Evolutionary conservation across 495 filamentous ascomycete genomes (phyloP), one percentile per base, ranked within the genome.

Genomic region (Penicillium subrubescens): DNA sequence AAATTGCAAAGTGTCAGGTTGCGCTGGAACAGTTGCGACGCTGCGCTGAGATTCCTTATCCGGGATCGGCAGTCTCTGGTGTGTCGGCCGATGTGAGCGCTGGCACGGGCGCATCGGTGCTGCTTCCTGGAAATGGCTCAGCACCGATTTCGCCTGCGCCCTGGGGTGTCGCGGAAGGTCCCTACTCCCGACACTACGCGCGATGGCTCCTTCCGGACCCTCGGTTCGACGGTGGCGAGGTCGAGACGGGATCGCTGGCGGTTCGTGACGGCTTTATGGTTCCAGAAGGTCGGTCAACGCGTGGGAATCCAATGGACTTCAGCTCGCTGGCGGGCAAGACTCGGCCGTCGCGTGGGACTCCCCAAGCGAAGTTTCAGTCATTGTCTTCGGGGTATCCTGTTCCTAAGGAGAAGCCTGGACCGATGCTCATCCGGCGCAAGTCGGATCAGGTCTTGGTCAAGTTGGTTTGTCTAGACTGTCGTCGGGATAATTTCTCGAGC

Each of bases 21-120:
- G 91, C 93, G n/a, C 84, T 97, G 66, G 95, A 99, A 77, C 95
- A 98, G 75, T 84, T 99, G 53, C 90, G 95, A 61, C 89, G 95
- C 59, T 97, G 93, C 72, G 87, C 92, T 67, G 81, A 97, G 69
- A 92, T 96, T 57, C 94, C 95, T 7, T 97, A 91, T 75, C 92
- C 93, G 39, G 85, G 86, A 34, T 88, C 86, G 19, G 83, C 79
- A n/a, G 83, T 85, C 35, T 78, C 86, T 58, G 87, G 87, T 51
- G 80, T 87, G 74, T 81, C 79, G 44, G 72, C 86, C 66, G 83
- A 90, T 65, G 84, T 95, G 65, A 89, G 84, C 74, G 83, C 80
- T 59, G 93, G 93, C 48, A 84, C 83, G 58, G 93, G 94, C 21
- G 81, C 88, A 50, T 84, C 90, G 53, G 72, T 94, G 67, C 68